These are phyloP conservation scores for Pugionium cornutum DNA, from an alignment of 345 rosid genomes.

Conservation along the genomic window DNA sequence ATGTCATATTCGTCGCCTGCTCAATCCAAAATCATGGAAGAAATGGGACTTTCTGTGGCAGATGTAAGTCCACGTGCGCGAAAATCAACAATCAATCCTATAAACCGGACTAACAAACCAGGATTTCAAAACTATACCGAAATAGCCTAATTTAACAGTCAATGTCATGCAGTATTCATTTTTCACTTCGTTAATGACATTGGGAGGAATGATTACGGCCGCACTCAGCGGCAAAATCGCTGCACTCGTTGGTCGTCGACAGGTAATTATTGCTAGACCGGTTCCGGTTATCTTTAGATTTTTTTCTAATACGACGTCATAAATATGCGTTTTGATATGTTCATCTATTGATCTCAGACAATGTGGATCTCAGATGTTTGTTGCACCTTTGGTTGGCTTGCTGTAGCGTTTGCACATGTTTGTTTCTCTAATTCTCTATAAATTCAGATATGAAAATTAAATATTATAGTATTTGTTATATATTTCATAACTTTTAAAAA, in stretches of 20 bases:
- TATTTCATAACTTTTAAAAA: neutral
- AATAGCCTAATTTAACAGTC: no score
- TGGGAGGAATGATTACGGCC: conserved; percentile 43
- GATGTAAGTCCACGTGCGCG: conserved; percentile 42
- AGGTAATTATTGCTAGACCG: conserved; percentile 23
- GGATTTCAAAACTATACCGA: neutral
- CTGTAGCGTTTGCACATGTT: conserved; percentile 46
- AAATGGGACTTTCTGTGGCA: conserved; percentile 63
- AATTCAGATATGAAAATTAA: no score
- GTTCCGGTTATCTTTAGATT: neutral
- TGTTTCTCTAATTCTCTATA: conserved; percentile 2
- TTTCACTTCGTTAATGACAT: conserved; percentile 41
- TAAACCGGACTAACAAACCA: conserved; percentile 1
- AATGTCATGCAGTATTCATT: conserved; percentile 27
- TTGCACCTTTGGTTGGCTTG: conserved; percentile 47
- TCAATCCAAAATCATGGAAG: conserved; percentile 58
- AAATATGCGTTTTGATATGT: neutral
- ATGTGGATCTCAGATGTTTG: conserved; percentile 44
- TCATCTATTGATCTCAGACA: conserved; percentile 36
- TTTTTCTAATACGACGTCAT: neutral
- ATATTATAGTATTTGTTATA: no score
- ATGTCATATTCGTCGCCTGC: conserved; percentile 64
- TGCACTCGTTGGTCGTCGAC: conserved; percentile 41
- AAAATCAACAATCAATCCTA: conserved; percentile 11
- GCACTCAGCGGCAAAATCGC: conserved; percentile 38